Evolutionary conservation across 192 early-diverging fungal genomes (phyloP), one percentile per base, ranked within the genome.

Genomic region (Podila minutissima): DNA sequence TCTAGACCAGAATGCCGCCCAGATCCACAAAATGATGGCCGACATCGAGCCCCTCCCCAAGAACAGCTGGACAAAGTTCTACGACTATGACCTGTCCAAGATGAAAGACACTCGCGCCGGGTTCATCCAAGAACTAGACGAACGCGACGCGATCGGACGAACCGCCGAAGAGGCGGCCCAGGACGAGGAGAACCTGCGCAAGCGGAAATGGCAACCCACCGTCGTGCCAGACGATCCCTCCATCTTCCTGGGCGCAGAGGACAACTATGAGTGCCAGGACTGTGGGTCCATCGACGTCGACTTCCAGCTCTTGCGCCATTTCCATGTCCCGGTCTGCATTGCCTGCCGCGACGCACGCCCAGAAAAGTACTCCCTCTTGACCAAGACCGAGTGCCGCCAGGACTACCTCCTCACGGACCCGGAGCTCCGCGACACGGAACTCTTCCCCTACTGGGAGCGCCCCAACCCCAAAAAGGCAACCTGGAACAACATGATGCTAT

Each of bases 401-500:
- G 98, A 99, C 72, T 99, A 99, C 78, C 83, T 99, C 12, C 83
- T 99, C 61, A 98, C 97, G 0, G 98, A 99, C 72, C 91, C 91
- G 12, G 97, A 98, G 85, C 84, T 98, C n/a, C 85, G 91, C 9
- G 97, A 97, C 78, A 75, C 78, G 6, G 88, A 90, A 20, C 72
- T 91, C 49, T 87, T 99, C 29, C 94, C 95, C 0, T 86, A 87
- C 53, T 97, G 95, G 93, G 89, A 92, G 38, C 92, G 93, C 70
- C 92, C 96, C 32, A 99, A 99, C 74, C 98, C 98, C 31, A 94
- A 94, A 72, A 98, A 98, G 71, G 89, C 93, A 0, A 97, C 95
- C 3, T 99, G 96, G 91, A 95, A 95, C 85, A 96, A 96, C 84
- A 99, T 99, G 98, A 90, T 96, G 79, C 84, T 99, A 22, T 99